Evolutionary conservation across 305 asterid genomes (phyloP), one percentile per base, ranked within the genome.

Genomic region (Fraxinus greggii): DNA sequence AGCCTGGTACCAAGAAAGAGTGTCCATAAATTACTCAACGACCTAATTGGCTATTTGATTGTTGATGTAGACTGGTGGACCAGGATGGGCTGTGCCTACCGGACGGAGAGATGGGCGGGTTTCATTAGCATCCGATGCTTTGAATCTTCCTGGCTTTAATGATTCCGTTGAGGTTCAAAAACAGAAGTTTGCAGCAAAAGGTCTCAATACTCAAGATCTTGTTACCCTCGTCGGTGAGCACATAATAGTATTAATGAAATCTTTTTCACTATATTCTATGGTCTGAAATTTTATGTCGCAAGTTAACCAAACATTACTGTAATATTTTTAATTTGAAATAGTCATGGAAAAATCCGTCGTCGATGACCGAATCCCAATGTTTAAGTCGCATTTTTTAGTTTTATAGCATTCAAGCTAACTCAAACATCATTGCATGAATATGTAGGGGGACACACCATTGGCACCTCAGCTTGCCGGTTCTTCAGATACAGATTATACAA

Each of bases 51-150:
- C 19, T 48, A 1, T 13, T 48, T 48, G 7, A 13, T 48, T 48
- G 7, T 48, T 48, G 21, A 48, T 85, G 86, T 80, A 91, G 94
- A 54, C 89, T 0, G 89, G 92, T 33, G 97, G 97, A 28, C 24
- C 82, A 4, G 70, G 88, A 17, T 92, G 97, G 97, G 81, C 78
- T 0, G 97, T 92, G 76, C 97, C 93, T 0, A 90, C 92, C 0
- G 97, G 95, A 23, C 92, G 95, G 0, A 70, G 87, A 59, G 97
- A 92, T 67, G 97, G 97, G 33, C 89, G 86, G 54, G 91, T 92
- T 65, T 92, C 97, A 0, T 74, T 78, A 65, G 93, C 95, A 12
- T 81, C 88, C 0, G 95, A 90, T 0, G 76, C 95, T 10, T 12
- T 90, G 1, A 79, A 88, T 23, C 63, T 92, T 69, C 97, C 97